Evolutionary conservation across 2,329 filamentous ascomycete genomes (phyloP), one percentile per base, ranked within the genome.

Genomic region (Intubia oerlemansii): DNA sequence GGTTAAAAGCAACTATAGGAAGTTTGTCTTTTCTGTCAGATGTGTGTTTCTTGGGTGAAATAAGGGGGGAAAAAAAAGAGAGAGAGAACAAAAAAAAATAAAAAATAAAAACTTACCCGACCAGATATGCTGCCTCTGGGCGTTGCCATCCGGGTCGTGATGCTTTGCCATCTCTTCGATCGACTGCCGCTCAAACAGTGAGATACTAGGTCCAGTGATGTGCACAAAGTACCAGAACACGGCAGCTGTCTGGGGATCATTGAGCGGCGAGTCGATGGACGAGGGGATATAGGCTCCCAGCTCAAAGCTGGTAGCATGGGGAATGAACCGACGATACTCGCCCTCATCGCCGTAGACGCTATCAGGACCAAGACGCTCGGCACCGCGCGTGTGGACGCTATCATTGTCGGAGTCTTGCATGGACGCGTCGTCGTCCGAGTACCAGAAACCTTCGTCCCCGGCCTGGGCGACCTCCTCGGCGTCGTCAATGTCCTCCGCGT

Each of bases 181-280:
- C 79, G 31, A 71, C 63, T 3, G 78, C 30, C 85, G 64, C 49
- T 95, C 84, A 44, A 80, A 92, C 17, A 91, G 62, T 2, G 84
- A 91, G 44, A 95, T 66, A 38, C 68, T 77, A 1, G 82, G 79
- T 0, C 76, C 84, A 3, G 82, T 91, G 6, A 88, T 75, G 39
- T 81, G 76, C 26, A 95, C 70, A 46, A 93, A 95, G 49, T 95
- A 82, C 47, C 75, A 75, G 46, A 95, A 95, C 6, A 92, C 71
- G 17, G 73, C 65, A 10, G 80, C 74, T 9, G 80, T 85, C 37
- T 75, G 72, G 3, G 69, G 64, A 38, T 93, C 81, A 39, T 72
- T 78, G 17, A 93, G 54, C 18, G 88, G 84, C 22, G 73, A 74
- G 18, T 66, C 66, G 14, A 60, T 52, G 4, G 67, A 61, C 1